Evolutionary conservation across 129 eudicot genomes (phyloP).

Genomic region (Lactuca sativa): DNA sequence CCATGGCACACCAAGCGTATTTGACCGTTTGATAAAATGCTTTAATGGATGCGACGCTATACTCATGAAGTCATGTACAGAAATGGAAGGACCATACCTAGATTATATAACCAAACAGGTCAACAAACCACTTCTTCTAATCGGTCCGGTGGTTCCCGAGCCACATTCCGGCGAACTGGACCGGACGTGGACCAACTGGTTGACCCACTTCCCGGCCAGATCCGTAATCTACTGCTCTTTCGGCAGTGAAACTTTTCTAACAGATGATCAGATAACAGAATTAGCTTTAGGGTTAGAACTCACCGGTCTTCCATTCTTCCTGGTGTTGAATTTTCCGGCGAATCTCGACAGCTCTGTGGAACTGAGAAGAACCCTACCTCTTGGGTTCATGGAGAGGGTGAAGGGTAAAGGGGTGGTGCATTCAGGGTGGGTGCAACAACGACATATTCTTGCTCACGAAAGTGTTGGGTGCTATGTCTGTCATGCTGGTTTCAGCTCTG

Average conservation of each 20-base stretch:
- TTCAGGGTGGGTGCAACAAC: constrained; percentile 67
- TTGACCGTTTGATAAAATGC: constrained; percentile 25
- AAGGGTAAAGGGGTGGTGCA: constrained; percentile 42
- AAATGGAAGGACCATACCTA: constrained; percentile 49
- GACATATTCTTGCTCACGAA: constrained; percentile 49
- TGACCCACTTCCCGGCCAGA: constrained; percentile 32
- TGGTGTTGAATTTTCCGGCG: constrained; percentile 47
- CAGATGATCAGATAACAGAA: constrained; percentile 40
- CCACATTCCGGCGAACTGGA: constrained; percentile 38
- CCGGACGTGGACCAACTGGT: constrained; percentile 37
- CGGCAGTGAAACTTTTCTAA: constrained; percentile 53
- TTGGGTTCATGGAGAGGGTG: constrained; percentile 46
- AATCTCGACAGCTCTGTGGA: constrained; percentile 16
- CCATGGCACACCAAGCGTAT: constrained; percentile 34
- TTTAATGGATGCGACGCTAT: constrained; percentile 29
- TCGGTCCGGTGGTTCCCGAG: constrained; percentile 43
- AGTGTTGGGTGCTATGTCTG: constrained; percentile 48
- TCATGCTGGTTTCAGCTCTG: constrained; percentile 54
- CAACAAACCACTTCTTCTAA: constrained; percentile 33
- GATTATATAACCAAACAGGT: constrained; percentile 35
- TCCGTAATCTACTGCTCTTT: constrained; percentile 52
- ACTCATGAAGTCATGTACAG: constrained; percentile 38
- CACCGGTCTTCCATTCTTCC: constrained; percentile 44
- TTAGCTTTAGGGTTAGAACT: constrained; percentile 47
- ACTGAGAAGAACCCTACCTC: constrained; percentile 36